Percentiles rank a stretch among this genome's conserved stretches.
Evolutionary conservation across 1,284 basidiomycete genomes (phyloP).

Genomic region (Anthracocystis panici-leucophaei): DNA sequence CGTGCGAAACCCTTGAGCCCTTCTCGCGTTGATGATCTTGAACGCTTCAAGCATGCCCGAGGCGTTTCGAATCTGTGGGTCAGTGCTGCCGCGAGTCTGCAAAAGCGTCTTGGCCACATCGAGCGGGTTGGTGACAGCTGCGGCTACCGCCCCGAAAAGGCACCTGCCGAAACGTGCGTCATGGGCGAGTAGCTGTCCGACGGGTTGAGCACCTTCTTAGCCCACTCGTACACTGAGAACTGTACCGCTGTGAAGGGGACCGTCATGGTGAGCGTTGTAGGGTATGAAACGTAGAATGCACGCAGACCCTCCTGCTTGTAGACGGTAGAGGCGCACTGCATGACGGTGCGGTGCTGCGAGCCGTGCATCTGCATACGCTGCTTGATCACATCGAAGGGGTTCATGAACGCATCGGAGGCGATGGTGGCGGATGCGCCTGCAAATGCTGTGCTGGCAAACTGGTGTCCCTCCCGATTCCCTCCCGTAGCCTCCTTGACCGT

Average conservation of each 20-base stretch:
- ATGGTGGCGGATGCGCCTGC: slow-evolving; percentile 96
- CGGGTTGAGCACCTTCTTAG: slow-evolving; percentile 90
- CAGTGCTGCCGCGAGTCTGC: slow-evolving; percentile 89
- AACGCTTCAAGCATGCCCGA: slow-evolving; percentile 89
- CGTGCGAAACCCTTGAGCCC: slow-evolving; percentile 86
- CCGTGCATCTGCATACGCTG: slow-evolving; percentile 98
- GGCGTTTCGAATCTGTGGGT: slow-evolving; percentile 84
- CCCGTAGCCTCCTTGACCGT: slow-evolving; percentile 92
- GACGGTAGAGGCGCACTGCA: slow-evolving; percentile 83
- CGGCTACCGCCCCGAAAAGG: slow-evolving; percentile 93
- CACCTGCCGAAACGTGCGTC: slow-evolving; percentile 91
- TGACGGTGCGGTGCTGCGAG: slow-evolving; percentile 86
- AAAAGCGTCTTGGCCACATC: slow-evolving; percentile 99
- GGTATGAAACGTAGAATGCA: slow-evolving; percentile 98
- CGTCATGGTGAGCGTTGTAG: slow-evolving; percentile 91
- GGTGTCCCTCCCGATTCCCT: slow-evolving; percentile 84
- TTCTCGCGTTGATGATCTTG: slow-evolving; percentile 87
- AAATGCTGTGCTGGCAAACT: slow-evolving; percentile 84
- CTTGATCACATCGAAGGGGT: slow-evolving; percentile 99
- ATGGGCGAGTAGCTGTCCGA: slow-evolving; percentile 85
- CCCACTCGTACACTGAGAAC: slow-evolving; percentile 94
- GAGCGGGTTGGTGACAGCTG: slow-evolving; percentile 93
- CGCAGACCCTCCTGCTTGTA: slow-evolving; percentile 86
- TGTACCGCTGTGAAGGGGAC: slow-evolving; percentile 99
- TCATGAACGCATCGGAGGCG: slow-evolving; percentile 97